A percentile compares a stretch with the other conserved stretches of the same genome.
These are phyloP conservation scores for Psilocybe mexicana DNA, from an alignment of 1,284 basidiomycete species.

Conservation along the genomic window DNA sequence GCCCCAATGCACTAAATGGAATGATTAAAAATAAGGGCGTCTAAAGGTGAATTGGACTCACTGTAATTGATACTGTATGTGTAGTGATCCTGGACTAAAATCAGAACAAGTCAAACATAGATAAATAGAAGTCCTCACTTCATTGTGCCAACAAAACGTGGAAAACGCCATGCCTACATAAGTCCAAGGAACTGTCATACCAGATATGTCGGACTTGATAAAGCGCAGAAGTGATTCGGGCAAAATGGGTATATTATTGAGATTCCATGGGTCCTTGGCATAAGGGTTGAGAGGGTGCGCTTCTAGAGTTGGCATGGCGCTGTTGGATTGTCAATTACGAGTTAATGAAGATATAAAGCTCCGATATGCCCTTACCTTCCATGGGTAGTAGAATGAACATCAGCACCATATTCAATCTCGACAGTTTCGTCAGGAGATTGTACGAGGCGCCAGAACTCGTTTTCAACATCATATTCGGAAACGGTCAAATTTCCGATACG, in stretches of 20 bases:
- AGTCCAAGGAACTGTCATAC: constrained; percentile 99
- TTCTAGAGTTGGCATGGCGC: constrained; percentile 94
- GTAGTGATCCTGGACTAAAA: constrained; percentile 84
- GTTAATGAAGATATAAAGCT: background rate
- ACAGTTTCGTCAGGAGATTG: constrained; percentile 90
- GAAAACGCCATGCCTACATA: constrained; percentile 99
- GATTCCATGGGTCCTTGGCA: constrained; percentile 93
- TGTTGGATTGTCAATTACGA: constrained; percentile 34
- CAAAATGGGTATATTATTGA: constrained; percentile 95
- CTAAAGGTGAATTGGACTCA: constrained; percentile 42
- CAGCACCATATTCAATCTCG: constrained; percentile 98
- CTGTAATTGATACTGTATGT: constrained; percentile 96
- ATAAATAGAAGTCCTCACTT: constrained; percentile 49
- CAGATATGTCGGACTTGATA: constrained; percentile 98
- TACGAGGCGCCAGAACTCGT: constrained; percentile 97
- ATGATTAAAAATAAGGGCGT: background rate
- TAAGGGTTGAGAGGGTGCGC: constrained; percentile 88
- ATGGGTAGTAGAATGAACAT: constrained; percentile 96
- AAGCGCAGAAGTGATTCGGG: constrained; percentile 86
- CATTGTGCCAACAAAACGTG: constrained; percentile 99
- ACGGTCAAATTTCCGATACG: constrained; percentile 68
- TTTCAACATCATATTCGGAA: constrained; percentile 89
- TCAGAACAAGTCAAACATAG: background rate
- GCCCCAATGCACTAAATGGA: constrained; percentile 89
- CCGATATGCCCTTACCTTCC: constrained; percentile 67